Evolutionary conservation across 495 filamentous ascomycete species (phyloP).

Genomic region (Lindgomyces ingoldianus): DNA sequence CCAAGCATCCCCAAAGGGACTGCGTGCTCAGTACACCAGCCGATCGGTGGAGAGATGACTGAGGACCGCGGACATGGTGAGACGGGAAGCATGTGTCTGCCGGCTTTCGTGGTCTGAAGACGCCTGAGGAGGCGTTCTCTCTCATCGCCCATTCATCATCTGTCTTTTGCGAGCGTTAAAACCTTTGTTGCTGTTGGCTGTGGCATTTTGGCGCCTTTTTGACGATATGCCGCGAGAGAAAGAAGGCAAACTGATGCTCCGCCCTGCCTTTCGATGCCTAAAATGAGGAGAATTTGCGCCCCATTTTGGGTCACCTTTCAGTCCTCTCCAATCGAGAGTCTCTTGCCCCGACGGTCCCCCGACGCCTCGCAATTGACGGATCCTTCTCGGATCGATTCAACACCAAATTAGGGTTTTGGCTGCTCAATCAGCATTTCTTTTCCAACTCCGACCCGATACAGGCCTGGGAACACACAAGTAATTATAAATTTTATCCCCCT

Average conservation of each 20-base stretch:
- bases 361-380: conserved; percentile 5
- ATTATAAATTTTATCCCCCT: conserved; percentile 1
- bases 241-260: conserved; percentile 21
- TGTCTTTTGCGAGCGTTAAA: background rate
- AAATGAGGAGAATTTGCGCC: conserved; percentile 4
- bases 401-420: conserved; percentile 5
- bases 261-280: conserved; percentile 29
- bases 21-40: background rate
- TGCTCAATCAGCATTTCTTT: conserved; percentile 19
- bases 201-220: conserved; percentile 19
- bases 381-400: background rate
- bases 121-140: conserved; percentile 11
- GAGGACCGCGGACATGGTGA: background rate
- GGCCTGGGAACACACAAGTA: conserved; percentile 23
- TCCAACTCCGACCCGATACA: conserved; percentile 10
- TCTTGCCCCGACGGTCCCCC: conserved; percentile 8
- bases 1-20: background rate
- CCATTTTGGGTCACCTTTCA: conserved; percentile 5
- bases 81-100: background rate
- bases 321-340: conserved; percentile 6
- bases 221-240: background rate
- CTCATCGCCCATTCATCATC: background rate
- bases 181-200: background rate
- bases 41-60: background rate
- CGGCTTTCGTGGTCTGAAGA: background rate